These are phyloP conservation scores for Paraglomus brasilianum DNA, from an alignment of 192 early-diverging fungal species.

Conservation along the genomic window DNA sequence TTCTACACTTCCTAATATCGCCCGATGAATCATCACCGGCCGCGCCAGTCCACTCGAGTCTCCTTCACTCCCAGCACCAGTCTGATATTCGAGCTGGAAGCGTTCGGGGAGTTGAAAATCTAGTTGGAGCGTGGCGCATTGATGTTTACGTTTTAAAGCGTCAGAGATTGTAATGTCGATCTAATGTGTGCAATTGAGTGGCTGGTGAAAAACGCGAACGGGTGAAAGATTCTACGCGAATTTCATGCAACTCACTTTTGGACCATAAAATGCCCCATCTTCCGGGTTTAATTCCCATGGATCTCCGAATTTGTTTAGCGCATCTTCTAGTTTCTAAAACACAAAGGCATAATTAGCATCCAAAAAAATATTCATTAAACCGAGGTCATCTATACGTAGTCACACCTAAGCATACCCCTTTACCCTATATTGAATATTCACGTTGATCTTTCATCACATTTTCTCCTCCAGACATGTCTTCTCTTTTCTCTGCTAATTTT, in stretches of 20 bases:
- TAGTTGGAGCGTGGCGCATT: conserved; percentile 97
- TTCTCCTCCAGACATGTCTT: no score
- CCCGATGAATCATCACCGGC: conserved; percentile 98
- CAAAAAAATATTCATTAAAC: no score
- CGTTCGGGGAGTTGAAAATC: conserved; percentile 97
- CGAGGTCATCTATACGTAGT: no score
- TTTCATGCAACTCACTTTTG: conserved; percentile 54
- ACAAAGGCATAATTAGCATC: conserved; percentile 2
- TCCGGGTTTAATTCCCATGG: conserved; percentile 89
- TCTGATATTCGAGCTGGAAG: conserved; percentile 89
- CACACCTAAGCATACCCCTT: no score
- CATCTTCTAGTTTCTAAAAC: conserved; percentile 61
- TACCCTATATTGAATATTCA: no score
- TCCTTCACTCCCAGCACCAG: conserved; percentile 53
- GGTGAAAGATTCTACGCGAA: not conserved
- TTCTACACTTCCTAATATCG: conserved; percentile 95
- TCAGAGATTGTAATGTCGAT: conserved; percentile 96
- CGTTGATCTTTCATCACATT: no score
- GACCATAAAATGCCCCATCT: conserved; percentile 99
- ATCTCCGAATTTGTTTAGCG: conserved; percentile 76
- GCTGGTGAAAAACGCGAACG: not conserved
- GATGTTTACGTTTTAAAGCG: conserved; percentile 85
- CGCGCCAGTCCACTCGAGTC: conserved; percentile 59
- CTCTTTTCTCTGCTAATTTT: not conserved
- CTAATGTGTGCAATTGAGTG: conserved; percentile 19